Evolutionary conservation across 805 yeast genomes (phyloP).

Genomic region (Cyberlindnera bimundalis): DNA sequence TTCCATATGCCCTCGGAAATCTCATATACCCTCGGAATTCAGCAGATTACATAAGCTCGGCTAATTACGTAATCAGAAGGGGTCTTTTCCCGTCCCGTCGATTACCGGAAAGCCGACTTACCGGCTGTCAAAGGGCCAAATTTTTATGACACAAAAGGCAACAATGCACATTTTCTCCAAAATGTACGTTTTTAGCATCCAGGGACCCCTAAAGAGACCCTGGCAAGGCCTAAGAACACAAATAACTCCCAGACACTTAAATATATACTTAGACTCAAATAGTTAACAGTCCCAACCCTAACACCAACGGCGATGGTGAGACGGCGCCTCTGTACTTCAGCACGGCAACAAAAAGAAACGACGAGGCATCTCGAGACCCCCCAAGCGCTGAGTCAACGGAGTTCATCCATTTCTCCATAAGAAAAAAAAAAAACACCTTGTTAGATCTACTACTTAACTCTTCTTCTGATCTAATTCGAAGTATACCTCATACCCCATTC

Average conservation of each 20-base stretch:
- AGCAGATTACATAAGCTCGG: background rate
- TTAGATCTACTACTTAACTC: too few relatives aligned
- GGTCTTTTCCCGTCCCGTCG: background rate
- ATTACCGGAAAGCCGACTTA: background rate
- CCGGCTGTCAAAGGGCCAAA: background rate
- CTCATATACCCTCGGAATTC: background rate
- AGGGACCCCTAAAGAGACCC: background rate
- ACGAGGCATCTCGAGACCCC: conserved; percentile 7
- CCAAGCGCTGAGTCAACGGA: background rate
- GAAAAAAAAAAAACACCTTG: background rate
- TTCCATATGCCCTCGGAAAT: too few relatives aligned
- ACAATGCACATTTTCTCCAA: background rate
- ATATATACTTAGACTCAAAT: background rate
- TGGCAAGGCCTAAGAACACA: background rate
- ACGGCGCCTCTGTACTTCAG: background rate
- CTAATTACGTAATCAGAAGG: background rate
- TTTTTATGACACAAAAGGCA: background rate
- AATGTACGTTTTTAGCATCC: too few relatives aligned
- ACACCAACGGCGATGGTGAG: background rate
- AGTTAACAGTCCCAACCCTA: background rate
- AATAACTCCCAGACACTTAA: too few relatives aligned
- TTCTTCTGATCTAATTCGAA: too few relatives aligned
- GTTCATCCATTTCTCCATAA: background rate
- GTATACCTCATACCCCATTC: too few relatives aligned
- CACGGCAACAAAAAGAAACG: conserved; percentile 13